A percentile compares a stretch with the other conserved stretches of the same genome.
Evolutionary conservation across 768 basidiomycete species (phyloP).

Genomic region (Hydnomerulius pinastri): DNA sequence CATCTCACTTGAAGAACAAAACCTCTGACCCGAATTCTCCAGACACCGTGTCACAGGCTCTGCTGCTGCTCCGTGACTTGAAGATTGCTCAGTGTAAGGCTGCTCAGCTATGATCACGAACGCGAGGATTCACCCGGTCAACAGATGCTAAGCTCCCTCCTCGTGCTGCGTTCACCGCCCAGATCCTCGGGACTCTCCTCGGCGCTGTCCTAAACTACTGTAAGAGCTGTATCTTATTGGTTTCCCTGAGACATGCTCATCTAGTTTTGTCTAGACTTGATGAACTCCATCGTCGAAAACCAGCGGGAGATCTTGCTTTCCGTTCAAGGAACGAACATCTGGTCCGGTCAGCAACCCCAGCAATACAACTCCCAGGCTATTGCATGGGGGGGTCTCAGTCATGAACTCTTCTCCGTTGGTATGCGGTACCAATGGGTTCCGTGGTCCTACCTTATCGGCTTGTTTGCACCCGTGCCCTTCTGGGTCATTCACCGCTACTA

Average conservation of each 20-base stretch:
- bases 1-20: background rate
- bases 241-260: background rate
- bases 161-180: conserved; percentile 61
- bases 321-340: conserved; percentile 50
- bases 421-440: conserved; percentile 42
- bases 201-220: conserved; percentile 50
- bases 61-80: conserved; percentile 56
- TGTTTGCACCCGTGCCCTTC: conserved; percentile 41
- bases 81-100: conserved; percentile 40
- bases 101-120: background rate
- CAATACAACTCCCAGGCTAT: conserved; percentile 36
- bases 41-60: conserved; percentile 52
- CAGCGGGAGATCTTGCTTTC: conserved; percentile 53
- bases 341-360: conserved; percentile 34
- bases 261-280: conserved; percentile 50
- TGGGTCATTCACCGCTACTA: conserved; percentile 39
- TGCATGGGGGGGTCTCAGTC: conserved; percentile 40
- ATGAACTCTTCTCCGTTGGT: conserved; percentile 34
- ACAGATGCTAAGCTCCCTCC: conserved; percentile 58
- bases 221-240: conserved; percentile 13
- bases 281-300: conserved; percentile 57
- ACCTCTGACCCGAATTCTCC: background rate
- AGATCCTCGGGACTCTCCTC: conserved; percentile 56
- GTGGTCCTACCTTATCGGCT: conserved; percentile 34
- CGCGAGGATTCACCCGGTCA: conserved; percentile 37